Evolutionary conservation across 2,329 filamentous ascomycete genomes (phyloP), one percentile per base, ranked within the genome.

Genomic region (Xylariaceae sp.): DNA sequence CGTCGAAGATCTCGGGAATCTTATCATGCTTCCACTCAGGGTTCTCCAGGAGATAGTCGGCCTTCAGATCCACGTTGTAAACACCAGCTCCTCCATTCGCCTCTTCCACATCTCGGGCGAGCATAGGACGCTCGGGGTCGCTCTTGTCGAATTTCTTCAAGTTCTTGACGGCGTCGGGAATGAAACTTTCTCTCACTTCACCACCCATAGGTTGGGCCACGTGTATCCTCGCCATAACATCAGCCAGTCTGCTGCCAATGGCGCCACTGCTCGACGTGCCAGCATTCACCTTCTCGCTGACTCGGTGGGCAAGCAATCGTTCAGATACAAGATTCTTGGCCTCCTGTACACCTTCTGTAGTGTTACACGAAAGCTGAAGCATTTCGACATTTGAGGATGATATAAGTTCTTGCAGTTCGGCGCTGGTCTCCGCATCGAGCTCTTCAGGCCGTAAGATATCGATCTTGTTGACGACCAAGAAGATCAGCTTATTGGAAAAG

Each of bases 381-480:
- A 97, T 75, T 72, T 97, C 92, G 7, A 97, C 89, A 63, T 95
- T 91, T 44, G 86, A 86, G 37, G 87, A 81, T 69, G 93, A 93
- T 49, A 93, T 74, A 53, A 98, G 79, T 21, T 80, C 73, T 63
- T 95, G 82, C 34, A 98, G 73, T 62, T 92, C 79, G 44, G 82
- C 80, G 64, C 92, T 86, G 20, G 85, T 82, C 58, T 88, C 87
- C 6, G 81, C 72, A 54, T 93, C 86, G 29, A 98, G 73, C 63
- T 97, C 90, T 62, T 95, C 89, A 2, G 91, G 90, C 48, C 83
- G 81, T 64, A 85, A 82, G 48, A 97, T 81, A 67, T 98, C 93
- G 57, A 96, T 96, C 78, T 98, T 98, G 83, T 98, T 98, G 71
- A 97, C 79, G 46, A 97, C 88, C 47, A 98, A 79, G 66, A 95